Evolutionary conservation across 2,329 filamentous ascomycete genomes (phyloP).

Genomic region (Xylaria multiplex): DNA sequence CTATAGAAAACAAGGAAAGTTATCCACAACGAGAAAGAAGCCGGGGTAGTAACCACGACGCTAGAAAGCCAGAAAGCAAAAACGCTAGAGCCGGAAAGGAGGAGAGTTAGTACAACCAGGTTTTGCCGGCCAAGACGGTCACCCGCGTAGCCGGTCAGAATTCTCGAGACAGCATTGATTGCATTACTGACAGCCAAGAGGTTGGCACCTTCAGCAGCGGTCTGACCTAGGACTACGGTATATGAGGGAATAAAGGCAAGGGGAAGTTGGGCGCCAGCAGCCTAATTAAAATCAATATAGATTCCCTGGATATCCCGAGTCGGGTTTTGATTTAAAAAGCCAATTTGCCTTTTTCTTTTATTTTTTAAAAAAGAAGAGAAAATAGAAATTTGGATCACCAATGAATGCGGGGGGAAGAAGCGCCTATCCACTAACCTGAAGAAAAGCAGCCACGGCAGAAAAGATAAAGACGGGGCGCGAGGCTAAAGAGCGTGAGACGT

Average conservation of each 20-base stretch:
- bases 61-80: constrained; percentile 53
- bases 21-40: constrained; percentile 52
- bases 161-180: constrained; percentile 57
- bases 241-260: constrained; percentile 61
- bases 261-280: constrained; percentile 58
- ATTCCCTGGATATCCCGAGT: background rate
- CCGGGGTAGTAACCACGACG: constrained; percentile 43
- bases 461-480: constrained; percentile 54
- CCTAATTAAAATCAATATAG: constrained; percentile 45
- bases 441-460: constrained; percentile 54
- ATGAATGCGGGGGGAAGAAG: constrained; percentile 4
- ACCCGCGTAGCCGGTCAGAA: constrained; percentile 56
- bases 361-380: no score
- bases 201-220: constrained; percentile 53
- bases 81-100: constrained; percentile 52
- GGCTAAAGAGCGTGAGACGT: constrained; percentile 53
- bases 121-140: constrained; percentile 61
- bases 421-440: constrained; percentile 44
- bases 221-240: constrained; percentile 56
- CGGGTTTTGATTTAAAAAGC: no score
- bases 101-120: constrained; percentile 54
- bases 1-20: constrained; percentile 57
- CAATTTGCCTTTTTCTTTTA: no score
- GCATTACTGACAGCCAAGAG: constrained; percentile 58
- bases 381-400: no score